Conservation (phyloP, 495 filamentous ascomycete genomes). For the Xeromyces bisporus region DNA sequence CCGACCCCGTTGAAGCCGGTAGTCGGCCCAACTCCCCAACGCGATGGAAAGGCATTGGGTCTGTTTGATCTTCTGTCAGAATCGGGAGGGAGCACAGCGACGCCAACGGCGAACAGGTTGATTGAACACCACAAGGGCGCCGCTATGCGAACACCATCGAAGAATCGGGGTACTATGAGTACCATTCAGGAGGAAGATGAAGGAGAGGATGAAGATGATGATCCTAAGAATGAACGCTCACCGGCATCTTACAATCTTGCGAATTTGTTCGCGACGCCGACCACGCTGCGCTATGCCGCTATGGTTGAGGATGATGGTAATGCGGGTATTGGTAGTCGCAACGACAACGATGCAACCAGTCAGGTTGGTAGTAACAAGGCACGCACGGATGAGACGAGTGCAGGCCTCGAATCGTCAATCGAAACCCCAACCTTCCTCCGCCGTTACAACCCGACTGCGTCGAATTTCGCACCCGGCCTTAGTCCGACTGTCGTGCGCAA, state of each 20-base stretch:
- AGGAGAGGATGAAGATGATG: conserved; percentile 17
- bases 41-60: conserved; percentile 70
- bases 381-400: conserved; percentile 7
- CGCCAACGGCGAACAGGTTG: conserved; percentile 19
- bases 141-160: conserved; percentile 26
- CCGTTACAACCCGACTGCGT: conserved; percentile 23
- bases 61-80: conserved; percentile 75
- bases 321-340: conserved; percentile 4
- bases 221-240: conserved; percentile 33
- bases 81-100: conserved; percentile 32
- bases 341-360: neutral
- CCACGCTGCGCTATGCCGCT: conserved; percentile 27
- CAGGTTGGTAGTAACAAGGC: conserved; percentile 5
- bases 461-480: conserved; percentile 9
- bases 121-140: conserved; percentile 14
- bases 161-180: conserved; percentile 11
- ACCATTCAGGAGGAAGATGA: conserved; percentile 16
- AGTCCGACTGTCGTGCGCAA: conserved; percentile 35
- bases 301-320: conserved; percentile 20
- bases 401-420: conserved; percentile 3
- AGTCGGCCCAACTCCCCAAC: conserved; percentile 82
- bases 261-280: conserved; percentile 47
- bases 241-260: conserved; percentile 46
- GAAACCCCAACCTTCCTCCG: conserved; percentile 64
- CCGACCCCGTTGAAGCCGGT: conserved; percentile 19